These are phyloP conservation scores for Spathaspora gorwiae DNA, from an alignment of 805 yeast species.

Conservation along the genomic window DNA sequence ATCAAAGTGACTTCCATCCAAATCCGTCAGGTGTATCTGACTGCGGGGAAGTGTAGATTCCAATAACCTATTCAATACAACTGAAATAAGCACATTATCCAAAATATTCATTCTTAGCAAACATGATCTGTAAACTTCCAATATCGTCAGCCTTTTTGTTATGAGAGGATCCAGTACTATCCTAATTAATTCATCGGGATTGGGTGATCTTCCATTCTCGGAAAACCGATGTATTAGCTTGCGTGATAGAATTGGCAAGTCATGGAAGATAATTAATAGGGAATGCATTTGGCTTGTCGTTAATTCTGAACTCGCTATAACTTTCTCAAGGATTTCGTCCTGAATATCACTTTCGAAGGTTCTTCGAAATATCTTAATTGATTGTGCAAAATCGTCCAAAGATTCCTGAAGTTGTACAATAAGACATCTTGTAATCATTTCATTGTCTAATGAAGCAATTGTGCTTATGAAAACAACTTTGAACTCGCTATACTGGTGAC, in stretches of 20 bases:
- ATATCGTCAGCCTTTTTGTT: constrained; percentile 1
- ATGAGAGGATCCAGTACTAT: not conserved
- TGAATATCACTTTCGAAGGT: not conserved
- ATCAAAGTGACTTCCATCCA: not conserved
- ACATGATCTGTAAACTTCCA: constrained; percentile 7
- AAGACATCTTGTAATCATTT: not conserved
- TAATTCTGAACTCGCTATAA: not conserved
- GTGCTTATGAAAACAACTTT: not conserved
- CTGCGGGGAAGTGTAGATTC: constrained; percentile 8
- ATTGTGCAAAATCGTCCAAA: not conserved
- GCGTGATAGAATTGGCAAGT: not conserved
- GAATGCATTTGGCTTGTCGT: not conserved
- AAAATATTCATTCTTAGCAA: not conserved
- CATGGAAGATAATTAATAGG: not conserved
- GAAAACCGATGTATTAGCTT: not conserved
- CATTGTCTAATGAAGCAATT: not conserved
- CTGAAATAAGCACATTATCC: constrained; percentile 1
- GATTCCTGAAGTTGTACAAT: not conserved
- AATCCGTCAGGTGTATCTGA: no score
- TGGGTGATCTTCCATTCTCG: not conserved
- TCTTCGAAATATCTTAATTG: not conserved
- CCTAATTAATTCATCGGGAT: not conserved
- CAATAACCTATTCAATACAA: constrained; percentile 2
- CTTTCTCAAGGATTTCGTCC: not conserved
- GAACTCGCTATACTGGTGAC: not conserved